phyloP scores from a whole-genome alignment of 768 basidiomycete species.

The Pholiota molesta region DNA sequence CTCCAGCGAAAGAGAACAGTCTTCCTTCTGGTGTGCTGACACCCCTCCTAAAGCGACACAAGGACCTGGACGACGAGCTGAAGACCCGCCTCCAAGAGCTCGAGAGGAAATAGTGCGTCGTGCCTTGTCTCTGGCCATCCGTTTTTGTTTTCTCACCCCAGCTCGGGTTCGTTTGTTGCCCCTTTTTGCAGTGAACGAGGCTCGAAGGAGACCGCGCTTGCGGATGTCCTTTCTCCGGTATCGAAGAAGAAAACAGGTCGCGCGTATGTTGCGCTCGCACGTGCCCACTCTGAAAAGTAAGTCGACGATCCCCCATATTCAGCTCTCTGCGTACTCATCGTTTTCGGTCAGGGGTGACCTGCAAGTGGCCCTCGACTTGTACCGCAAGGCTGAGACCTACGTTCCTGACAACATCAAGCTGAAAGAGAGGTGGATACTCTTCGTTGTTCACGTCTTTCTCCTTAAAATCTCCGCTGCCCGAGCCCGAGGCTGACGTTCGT shows the following conservation, averaged over 20 bases:
- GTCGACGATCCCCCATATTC: slow-evolving; percentile 23
- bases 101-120: slow-evolving; percentile 71
- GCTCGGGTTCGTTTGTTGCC: too few relatives aligned
- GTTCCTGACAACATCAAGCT: slow-evolving; percentile 88
- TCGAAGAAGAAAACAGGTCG: slow-evolving; percentile 83
- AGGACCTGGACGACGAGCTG: slow-evolving; percentile 71
- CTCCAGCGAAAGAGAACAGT: slow-evolving; percentile 39
- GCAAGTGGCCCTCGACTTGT: slow-evolving; percentile 78
- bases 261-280: slow-evolving; percentile 82
- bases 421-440: slow-evolving; percentile 85
- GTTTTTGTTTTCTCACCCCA: slow-evolving; percentile 9
- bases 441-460: slow-evolving; percentile 66
- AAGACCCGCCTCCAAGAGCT: slow-evolving; percentile 66
- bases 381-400: slow-evolving; percentile 79
- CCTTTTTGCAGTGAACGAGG: slow-evolving; percentile 53
- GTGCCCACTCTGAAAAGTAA: slow-evolving; percentile 81
- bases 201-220: slow-evolving; percentile 61
- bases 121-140: slow-evolving; percentile 7
- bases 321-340: slow-evolving; percentile 8
- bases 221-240: slow-evolving; percentile 67
- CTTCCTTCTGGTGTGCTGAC: slow-evolving; percentile 58
- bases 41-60: slow-evolving; percentile 63
- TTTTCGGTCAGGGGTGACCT: slow-evolving; percentile 64
- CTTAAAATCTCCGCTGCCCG: slow-evolving; percentile 49
- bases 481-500: slow-evolving; percentile 44